These are phyloP conservation scores for Smittium culicis DNA, from an alignment of 371 early-diverging fungal species.

Conservation along the genomic window DNA sequence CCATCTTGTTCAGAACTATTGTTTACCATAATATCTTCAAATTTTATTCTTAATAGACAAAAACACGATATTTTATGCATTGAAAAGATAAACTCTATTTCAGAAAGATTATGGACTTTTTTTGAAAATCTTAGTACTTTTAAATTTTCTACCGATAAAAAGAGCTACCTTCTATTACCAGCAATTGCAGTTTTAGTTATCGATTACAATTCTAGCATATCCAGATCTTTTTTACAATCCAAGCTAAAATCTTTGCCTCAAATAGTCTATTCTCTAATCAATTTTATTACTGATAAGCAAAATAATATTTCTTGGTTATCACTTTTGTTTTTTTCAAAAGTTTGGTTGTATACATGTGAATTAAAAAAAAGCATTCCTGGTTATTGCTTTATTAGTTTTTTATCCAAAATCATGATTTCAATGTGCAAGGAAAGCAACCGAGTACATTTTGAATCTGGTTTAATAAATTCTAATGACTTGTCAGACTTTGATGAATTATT, in stretches of 20 bases:
- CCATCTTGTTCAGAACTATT: not conserved
- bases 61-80: not conserved
- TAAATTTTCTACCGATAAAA: not conserved
- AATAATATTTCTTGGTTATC: not conserved
- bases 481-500: not conserved
- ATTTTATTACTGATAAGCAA: not conserved
- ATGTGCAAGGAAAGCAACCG: not conserved
- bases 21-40: not conserved
- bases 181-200: not conserved
- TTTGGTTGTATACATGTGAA: not conserved
- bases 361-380: not conserved
- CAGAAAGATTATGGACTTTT: not conserved
- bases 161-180: not conserved
- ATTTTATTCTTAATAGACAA: not conserved
- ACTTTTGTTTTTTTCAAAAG: not conserved
- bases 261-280: not conserved
- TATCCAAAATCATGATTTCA: not conserved
- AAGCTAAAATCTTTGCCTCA: not conserved
- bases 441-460: not conserved
- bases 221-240: not conserved
- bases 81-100: not conserved
- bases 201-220: not conserved
- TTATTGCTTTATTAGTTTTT: not conserved
- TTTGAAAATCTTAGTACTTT: not conserved
- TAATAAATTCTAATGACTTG: not conserved